Percentiles rank a stretch among this genome's conserved stretches.
Conservation (phyloP, 768 basidiomycete genomes). For the Lentinula detonsa region DNA sequence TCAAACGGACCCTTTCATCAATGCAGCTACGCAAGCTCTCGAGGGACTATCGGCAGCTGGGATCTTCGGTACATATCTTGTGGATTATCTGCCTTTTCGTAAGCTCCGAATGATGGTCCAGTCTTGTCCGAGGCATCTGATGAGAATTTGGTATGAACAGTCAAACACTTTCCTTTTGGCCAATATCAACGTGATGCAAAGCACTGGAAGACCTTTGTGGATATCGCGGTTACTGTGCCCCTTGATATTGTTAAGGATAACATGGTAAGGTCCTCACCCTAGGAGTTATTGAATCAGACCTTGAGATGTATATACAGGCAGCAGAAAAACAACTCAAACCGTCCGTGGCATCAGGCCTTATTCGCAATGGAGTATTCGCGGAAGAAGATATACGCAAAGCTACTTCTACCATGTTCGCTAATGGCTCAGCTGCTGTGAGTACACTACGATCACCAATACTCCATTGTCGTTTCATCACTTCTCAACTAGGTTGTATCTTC, state of each 20-base stretch:
- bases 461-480: not conserved
- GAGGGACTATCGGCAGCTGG: conserved; percentile 11
- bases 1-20: conserved; percentile 14
- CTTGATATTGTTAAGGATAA: not conserved
- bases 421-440: conserved; percentile 7
- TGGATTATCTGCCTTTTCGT: conserved; percentile 15
- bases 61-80: conserved; percentile 14
- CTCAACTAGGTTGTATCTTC: conserved; percentile 2
- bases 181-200: not conserved
- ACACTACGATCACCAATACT: not conserved
- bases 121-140: not conserved
- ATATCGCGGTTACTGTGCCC: conserved; percentile 7
- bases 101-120: not conserved
- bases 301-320: not conserved
- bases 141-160: not conserved
- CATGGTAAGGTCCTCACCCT: not conserved
- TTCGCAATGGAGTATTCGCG: not conserved
- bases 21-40: conserved; percentile 12
- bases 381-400: conserved; percentile 1
- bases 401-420: conserved; percentile 5
- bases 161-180: conserved; percentile 2
- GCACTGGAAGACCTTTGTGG: not conserved
- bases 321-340: not conserved
- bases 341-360: not conserved
- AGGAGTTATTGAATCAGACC: not conserved